Conservation (phyloP, 1,139 yeast species). For the Hansenula lynferdii region DNA sequence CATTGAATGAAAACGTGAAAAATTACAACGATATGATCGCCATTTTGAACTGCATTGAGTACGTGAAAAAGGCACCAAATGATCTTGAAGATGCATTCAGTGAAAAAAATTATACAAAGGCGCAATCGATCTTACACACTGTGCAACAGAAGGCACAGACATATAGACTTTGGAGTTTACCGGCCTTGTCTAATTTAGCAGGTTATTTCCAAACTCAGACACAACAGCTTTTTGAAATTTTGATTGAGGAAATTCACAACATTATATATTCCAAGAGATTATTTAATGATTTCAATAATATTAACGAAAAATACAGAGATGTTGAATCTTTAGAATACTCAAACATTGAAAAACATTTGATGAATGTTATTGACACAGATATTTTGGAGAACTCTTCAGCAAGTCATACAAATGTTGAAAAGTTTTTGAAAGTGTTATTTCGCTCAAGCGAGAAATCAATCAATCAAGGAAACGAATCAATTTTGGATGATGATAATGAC, state of each 20-base stretch:
- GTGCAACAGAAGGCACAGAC: slow-evolving; percentile 55
- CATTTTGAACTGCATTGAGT: slow-evolving; percentile 64
- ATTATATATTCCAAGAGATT: slow-evolving; percentile 62
- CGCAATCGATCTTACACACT: slow-evolving; percentile 55
- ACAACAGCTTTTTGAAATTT: slow-evolving; percentile 59
- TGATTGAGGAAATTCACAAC: slow-evolving; percentile 71
- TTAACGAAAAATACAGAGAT: slow-evolving; percentile 5
- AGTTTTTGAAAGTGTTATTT: slow-evolving; percentile 36
- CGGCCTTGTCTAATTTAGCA: slow-evolving; percentile 54
- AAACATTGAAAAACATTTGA: slow-evolving; percentile 50
- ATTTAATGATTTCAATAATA: slow-evolving; percentile 14
- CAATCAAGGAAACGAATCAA: slow-evolving; percentile 18
- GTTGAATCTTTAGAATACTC: slow-evolving; percentile 29
- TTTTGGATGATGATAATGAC: slow-evolving; percentile 21
- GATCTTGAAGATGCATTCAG: slow-evolving; percentile 60
- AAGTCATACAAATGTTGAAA: slow-evolving; percentile 34
- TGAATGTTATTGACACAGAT: slow-evolving; percentile 55
- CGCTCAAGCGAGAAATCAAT: slow-evolving; percentile 1
- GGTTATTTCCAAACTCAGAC: slow-evolving; percentile 60
- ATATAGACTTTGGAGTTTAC: slow-evolving; percentile 57
- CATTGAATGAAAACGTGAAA: slow-evolving; percentile 56
- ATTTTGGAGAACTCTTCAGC: slow-evolving; percentile 43
- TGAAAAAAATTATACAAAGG: slow-evolving; percentile 65
- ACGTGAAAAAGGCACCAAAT: slow-evolving; percentile 54
- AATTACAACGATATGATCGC: slow-evolving; percentile 68